Conservation (phyloP, 192 early-diverging fungal species). For the Entrophospora sp. region DNA sequence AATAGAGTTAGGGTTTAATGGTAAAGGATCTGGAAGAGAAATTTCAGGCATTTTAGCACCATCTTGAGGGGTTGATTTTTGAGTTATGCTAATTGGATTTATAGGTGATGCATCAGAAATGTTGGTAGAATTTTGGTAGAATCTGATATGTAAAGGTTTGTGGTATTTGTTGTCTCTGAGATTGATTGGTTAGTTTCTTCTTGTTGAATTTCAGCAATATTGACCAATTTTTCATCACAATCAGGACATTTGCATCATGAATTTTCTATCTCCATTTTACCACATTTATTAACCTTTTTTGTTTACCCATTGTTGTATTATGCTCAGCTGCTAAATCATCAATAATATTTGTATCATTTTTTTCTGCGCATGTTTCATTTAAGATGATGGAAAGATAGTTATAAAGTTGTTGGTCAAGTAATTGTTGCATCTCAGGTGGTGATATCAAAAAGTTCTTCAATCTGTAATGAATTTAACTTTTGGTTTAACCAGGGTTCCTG, state of each 20-base stretch:
- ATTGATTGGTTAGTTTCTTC: no score
- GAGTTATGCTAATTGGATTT: conserved; percentile 11
- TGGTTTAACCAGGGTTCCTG: not conserved
- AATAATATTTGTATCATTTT: not conserved
- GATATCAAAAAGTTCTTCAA: not conserved
- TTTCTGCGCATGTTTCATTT: not conserved
- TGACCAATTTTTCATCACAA: no score
- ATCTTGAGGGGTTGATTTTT: not conserved
- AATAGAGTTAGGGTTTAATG: not conserved
- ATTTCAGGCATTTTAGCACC: not conserved
- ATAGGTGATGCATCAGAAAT: not conserved
- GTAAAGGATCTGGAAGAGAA: not conserved
- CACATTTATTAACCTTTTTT: not conserved
- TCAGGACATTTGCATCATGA: no score
- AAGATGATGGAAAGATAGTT: not conserved
- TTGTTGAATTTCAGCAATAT: no score
- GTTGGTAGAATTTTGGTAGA: not conserved
- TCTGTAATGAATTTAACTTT: not conserved
- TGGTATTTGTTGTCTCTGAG: not conserved
- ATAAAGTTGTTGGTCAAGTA: not conserved
- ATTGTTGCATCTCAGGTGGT: not conserved
- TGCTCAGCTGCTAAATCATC: not conserved
- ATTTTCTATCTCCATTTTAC: not conserved
- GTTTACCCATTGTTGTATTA: no score
- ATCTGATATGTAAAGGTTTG: not conserved